These are phyloP conservation scores for Rhododendron vialii DNA, from an alignment of 148 eudicot species.

Conservation along the genomic window DNA sequence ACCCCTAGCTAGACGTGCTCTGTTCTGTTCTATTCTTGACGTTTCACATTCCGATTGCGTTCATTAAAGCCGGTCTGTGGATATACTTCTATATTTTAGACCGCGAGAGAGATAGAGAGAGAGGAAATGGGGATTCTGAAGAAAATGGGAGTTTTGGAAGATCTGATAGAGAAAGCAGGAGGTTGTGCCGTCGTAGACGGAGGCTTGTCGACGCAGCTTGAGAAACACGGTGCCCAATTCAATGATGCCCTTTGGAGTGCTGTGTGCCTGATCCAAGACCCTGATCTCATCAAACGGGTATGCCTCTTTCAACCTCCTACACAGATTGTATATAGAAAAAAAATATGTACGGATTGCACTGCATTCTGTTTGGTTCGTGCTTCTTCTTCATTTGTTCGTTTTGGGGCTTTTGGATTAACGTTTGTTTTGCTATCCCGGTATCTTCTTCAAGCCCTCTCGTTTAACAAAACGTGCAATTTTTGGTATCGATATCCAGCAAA, in stretches of 20 bases:
- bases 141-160: conserved; percentile 35
- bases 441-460: neutral
- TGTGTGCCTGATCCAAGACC: conserved; percentile 59
- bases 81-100: neutral
- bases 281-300: conserved; percentile 61
- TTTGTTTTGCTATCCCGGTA: neutral
- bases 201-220: conserved; percentile 78
- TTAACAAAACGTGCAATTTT: neutral
- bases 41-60: neutral
- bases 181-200: conserved; percentile 81
- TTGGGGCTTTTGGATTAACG: neutral
- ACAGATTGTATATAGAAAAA: neutral
- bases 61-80: neutral
- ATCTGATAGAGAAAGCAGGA: conserved; percentile 57
- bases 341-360: neutral
- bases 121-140: conserved; percentile 21
- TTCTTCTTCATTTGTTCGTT: neutral
- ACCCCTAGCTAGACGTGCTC: neutral
- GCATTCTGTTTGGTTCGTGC: neutral
- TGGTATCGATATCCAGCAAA: neutral
- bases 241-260: conserved; percentile 84
- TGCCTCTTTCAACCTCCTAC: neutral
- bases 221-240: conserved; percentile 61
- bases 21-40: neutral
- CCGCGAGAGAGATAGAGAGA: neutral